Base-by-base conservation (phyloP, 495 filamentous ascomycete species). In the Parathielavia hyrcaniae region DNA sequence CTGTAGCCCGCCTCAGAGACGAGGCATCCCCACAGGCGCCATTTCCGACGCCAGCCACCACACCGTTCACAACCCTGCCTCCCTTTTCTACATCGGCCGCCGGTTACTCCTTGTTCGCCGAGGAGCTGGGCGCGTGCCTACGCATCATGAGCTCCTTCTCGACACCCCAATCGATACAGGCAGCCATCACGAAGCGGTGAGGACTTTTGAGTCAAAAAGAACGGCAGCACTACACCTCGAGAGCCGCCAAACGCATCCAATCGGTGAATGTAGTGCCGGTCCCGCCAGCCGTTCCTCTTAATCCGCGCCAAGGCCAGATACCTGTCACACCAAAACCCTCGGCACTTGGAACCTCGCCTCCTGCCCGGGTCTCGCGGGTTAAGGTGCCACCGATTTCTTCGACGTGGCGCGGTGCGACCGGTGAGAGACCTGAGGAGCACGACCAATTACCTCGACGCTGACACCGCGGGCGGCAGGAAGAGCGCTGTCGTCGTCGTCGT, bases 21-120 rank as follows among this genome's bases (percentile, higher is more conserved):
- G 26, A 8, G 53, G 53, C 26, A 6, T 30, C 35, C 9, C 35
- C 22, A 6, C n/a, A 10, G 4, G 22, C 0, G 16, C 23, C 45
- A 13, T 22, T 13, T 14, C 19, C 39, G 23, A 22, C 50, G 4
- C 23, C 39, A 11, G 39, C 51, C 23, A 32, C 23, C 1, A n/a
- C 17, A 8, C 30, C 40, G 10, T 5, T 6, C 26, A 30, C 26
- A 30, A 30, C 26, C 2, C 26, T 30, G 26, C 32, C 23, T 16
- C 32, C 12, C 35, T 5, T 3, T 4, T 19, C 19, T 9, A 19
- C 6, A 30, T 8, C 30, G n/a, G 26, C 11, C 12, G 20, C 50
- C 10, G 60, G 60, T 13, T 58, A 30, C 9, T 40, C 32, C 2
- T 12, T 53, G 10, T 54, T 54, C 44, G 56, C 48, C 17, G 26